Percentiles rank a stretch among this genome's conserved stretches.
Conservation (phyloP, 805 yeast genomes). For the Ogataea allantospora region DNA sequence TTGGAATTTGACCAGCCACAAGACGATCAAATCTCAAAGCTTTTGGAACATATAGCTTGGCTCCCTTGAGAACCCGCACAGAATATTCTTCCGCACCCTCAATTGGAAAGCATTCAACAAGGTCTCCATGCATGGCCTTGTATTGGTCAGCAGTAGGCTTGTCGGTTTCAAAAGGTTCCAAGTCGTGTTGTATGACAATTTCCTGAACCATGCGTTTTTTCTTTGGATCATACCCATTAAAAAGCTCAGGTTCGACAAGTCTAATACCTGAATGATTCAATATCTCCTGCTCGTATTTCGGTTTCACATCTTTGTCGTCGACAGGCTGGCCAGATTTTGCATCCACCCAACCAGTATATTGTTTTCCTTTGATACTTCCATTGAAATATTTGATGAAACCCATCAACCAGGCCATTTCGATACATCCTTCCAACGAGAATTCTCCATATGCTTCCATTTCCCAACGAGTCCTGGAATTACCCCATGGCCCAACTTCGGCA, state of each 20-base stretch:
- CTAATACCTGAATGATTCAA: constrained; percentile 96
- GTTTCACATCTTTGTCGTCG: constrained; percentile 90
- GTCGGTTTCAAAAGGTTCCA: constrained; percentile 93
- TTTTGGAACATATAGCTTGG: constrained; percentile 87
- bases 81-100: constrained; percentile 90
- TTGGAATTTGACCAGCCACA: constrained; percentile 93
- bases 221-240: constrained; percentile 91
- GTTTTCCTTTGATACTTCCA: constrained; percentile 84
- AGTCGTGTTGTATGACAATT: constrained; percentile 92
- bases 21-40: constrained; percentile 69
- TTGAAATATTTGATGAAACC: constrained; percentile 94
- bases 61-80: constrained; percentile 89
- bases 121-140: constrained; percentile 89
- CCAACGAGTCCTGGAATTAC: constrained; percentile 98
- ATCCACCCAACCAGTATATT: constrained; percentile 97
- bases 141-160: constrained; percentile 95
- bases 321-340: constrained; percentile 90
- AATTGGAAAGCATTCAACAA: constrained; percentile 86
- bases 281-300: constrained; percentile 85
- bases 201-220: constrained; percentile 93
- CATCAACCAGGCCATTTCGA: constrained; percentile 99
- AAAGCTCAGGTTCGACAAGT: constrained; percentile 92
- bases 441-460: constrained; percentile 97
- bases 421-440: constrained; percentile 94
- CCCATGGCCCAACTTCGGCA: constrained; percentile 99